A percentile compares a stretch with the other conserved stretches of the same genome.
phyloP scores from a whole-genome alignment of 208 protist species.

The Leishmania gerbilli region DNA sequence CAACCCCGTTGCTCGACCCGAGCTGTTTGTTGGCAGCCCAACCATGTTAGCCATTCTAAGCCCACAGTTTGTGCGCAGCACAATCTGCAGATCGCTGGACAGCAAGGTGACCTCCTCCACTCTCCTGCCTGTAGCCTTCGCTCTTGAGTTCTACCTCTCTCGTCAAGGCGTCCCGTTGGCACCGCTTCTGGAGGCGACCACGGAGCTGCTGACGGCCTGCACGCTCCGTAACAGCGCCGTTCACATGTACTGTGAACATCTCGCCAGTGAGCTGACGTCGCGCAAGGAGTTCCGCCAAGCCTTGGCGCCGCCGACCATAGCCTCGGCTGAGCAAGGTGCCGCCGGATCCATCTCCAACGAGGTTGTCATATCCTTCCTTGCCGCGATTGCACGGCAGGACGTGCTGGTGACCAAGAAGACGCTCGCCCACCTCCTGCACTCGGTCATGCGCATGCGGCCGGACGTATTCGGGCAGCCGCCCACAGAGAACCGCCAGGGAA shows the following conservation, averaged over 20 bases:
- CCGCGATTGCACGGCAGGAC: constrained; percentile 71
- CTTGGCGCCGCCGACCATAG: constrained; percentile 67
- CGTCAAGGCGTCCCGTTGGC: constrained; percentile 50
- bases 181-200: constrained; percentile 64
- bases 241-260: constrained; percentile 67
- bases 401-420: constrained; percentile 61
- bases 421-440: constrained; percentile 61
- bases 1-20: constrained; percentile 14
- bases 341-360: constrained; percentile 62
- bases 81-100: constrained; percentile 41
- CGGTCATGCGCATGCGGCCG: constrained; percentile 56
- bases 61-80: constrained; percentile 54
- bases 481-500: constrained; percentile 53
- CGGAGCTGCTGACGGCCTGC: constrained; percentile 56
- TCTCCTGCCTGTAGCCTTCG: constrained; percentile 53
- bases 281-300: constrained; percentile 65
- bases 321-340: constrained; percentile 35
- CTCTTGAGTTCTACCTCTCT: constrained; percentile 59
- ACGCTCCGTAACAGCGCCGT: constrained; percentile 55
- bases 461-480: constrained; percentile 89
- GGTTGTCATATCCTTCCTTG: constrained; percentile 78
- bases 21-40: constrained; percentile 51
- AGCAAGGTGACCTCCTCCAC: constrained; percentile 23
- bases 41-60: constrained; percentile 62
- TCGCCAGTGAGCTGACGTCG: constrained; percentile 54